Percentiles rank a stretch among this genome's conserved stretches.
Conservation (phyloP, 2,329 filamentous ascomycete species). For the Aureobasidium musti region DNA sequence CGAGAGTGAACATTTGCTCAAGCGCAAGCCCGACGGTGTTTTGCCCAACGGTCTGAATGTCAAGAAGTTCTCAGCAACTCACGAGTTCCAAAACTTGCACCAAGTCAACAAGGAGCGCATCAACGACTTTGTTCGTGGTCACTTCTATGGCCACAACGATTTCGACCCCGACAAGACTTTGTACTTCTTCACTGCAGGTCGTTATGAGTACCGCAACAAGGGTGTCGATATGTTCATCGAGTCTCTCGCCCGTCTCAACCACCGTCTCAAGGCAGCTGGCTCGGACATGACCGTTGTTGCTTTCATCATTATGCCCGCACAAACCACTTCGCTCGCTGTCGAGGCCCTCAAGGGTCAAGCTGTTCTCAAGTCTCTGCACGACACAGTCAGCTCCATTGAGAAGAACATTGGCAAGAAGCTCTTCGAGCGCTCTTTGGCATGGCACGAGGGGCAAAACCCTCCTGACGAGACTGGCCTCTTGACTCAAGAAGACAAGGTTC, state of each 20-base stretch:
- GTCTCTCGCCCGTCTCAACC: conserved; percentile 89
- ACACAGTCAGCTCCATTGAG: conserved; percentile 92
- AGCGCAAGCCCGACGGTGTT: conserved; percentile 96
- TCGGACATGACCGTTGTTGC: conserved; percentile 94
- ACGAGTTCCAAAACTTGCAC: conserved; percentile 98
- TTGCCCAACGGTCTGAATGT: conserved; percentile 96
- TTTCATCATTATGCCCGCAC: conserved; percentile 98
- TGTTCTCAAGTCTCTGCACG: conserved; percentile 91
- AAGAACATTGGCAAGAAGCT: conserved; percentile 88
- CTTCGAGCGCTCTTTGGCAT: conserved; percentile 90
- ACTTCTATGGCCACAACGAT: conserved; percentile 98
- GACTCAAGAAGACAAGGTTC: conserved; percentile 85
- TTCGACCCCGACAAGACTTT: conserved; percentile 96
- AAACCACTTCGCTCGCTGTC: conserved; percentile 91
- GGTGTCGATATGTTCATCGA: conserved; percentile 99
- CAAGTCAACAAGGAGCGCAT: conserved; percentile 97
- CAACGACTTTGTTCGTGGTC: conserved; percentile 94
- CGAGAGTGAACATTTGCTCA: conserved; percentile 90
- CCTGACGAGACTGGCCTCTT: conserved; percentile 97
- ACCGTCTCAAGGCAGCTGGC: conserved; percentile 79
- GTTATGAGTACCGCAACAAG: conserved; percentile 98
- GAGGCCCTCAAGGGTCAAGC: conserved; percentile 96
- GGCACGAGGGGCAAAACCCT: conserved; percentile 91
- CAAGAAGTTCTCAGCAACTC: conserved; percentile 96
- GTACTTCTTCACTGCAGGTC: conserved; percentile 95